Percentiles rank a stretch among this genome's conserved stretches.
phyloP scores from a whole-genome alignment of 352 stramenopile species.

The Phytophthora uliginosa region DNA sequence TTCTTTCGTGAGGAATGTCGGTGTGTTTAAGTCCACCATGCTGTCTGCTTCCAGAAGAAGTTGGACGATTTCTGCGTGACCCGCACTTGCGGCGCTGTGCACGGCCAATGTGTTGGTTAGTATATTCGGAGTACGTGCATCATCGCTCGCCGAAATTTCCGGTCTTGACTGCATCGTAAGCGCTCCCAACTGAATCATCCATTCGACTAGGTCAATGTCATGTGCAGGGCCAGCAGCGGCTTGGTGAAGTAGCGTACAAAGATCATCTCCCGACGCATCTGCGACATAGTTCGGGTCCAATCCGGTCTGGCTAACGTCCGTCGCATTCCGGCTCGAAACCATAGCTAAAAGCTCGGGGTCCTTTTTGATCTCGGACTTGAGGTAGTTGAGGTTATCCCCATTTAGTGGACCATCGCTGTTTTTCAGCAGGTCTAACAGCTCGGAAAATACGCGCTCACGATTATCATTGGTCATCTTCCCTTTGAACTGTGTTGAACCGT shows the following conservation, averaged over 20 bases:
- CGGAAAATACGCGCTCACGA: constrained; percentile 19
- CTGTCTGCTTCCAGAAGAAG: constrained; percentile 32
- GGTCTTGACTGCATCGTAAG: not conserved
- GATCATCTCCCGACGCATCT: not conserved
- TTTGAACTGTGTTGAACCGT: constrained; percentile 17
- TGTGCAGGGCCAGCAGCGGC: constrained; percentile 37
- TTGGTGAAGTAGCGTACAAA: constrained; percentile 39
- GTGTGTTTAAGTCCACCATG: constrained; percentile 25
- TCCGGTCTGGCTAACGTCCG: not conserved
- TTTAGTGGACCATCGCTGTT: constrained; percentile 12
- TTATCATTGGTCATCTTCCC: not conserved
- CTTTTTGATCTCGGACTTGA: constrained; percentile 25
- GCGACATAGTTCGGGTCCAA: not conserved
- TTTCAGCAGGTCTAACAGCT: constrained; percentile 23
- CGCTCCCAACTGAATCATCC: constrained; percentile 44
- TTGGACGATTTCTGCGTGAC: constrained; percentile 25
- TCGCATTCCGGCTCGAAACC: not conserved
- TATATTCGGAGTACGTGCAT: not conserved
- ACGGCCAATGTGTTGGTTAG: constrained; percentile 19
- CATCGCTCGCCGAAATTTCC: not conserved
- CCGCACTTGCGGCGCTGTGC: constrained; percentile 23
- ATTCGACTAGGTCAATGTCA: constrained; percentile 44
- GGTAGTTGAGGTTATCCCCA: not conserved
- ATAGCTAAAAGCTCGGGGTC: constrained; percentile 22
- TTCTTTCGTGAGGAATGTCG: constrained; percentile 29